These are phyloP conservation scores for Naganishia randhawae DNA, from an alignment of 768 basidiomycete species.

Conservation along the genomic window DNA sequence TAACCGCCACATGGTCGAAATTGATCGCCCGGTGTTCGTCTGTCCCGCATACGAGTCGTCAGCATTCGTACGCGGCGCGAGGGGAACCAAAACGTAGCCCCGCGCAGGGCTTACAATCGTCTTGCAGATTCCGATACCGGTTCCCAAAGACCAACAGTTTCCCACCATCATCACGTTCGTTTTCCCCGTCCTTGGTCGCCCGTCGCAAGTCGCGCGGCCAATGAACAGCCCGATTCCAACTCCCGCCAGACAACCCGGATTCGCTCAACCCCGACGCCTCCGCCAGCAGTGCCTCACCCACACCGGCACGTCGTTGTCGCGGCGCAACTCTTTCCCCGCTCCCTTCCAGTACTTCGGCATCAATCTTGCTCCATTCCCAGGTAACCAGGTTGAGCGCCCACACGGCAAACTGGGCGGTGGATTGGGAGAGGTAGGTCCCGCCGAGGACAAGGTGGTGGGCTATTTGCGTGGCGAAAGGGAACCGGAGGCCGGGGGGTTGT, in stretches of 20 bases:
- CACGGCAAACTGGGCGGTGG: constrained; percentile 89
- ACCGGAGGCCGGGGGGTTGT: constrained; percentile 90
- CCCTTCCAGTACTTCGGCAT: constrained; percentile 33
- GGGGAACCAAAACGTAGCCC: background rate
- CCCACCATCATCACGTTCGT: constrained; percentile 60
- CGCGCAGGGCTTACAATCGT: constrained; percentile 36
- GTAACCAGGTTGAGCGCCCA: constrained; percentile 83
- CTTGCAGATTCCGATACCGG: constrained; percentile 52
- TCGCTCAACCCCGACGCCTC: background rate
- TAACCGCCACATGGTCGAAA: constrained; percentile 74
- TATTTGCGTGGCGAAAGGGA: constrained; percentile 88
- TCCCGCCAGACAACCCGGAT: constrained; percentile 69
- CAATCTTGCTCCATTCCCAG: constrained; percentile 40
- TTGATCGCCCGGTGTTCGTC: constrained; percentile 46
- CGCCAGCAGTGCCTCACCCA: background rate
- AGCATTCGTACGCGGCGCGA: background rate
- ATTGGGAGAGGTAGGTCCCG: constrained; percentile 90
- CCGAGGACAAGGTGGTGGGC: constrained; percentile 83
- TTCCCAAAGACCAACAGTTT: constrained; percentile 90
- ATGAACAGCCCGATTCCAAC: constrained; percentile 89
- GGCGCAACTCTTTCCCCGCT: constrained; percentile 77
- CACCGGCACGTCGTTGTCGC: constrained; percentile 72
- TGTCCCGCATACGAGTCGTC: background rate
- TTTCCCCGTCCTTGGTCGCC: background rate
- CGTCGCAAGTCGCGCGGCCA: constrained; percentile 54